These are phyloP conservation scores for Starmerella sirachaensis DNA, from an alignment of 805 yeast species.

Conservation along the genomic window DNA sequence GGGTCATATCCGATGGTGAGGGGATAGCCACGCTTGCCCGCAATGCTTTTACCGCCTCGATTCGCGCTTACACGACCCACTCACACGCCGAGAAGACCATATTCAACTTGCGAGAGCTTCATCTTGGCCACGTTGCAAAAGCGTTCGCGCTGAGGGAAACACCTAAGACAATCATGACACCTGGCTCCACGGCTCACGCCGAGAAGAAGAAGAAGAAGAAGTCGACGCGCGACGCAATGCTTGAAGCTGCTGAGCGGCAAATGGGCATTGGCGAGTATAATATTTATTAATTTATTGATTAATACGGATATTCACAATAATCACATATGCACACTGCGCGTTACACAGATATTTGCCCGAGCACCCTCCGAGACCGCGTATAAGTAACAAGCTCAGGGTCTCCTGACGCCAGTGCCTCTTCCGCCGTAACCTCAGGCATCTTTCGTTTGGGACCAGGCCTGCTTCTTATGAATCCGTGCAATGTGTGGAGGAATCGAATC, in stretches of 20 bases:
- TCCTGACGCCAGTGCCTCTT: conserved; percentile 12
- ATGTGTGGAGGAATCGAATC: not conserved
- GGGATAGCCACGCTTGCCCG: conserved; percentile 52
- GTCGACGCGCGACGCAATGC: conserved; percentile 19
- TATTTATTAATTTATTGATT: conserved; percentile 11
- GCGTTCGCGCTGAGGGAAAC: conserved; percentile 90
- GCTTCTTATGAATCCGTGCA: conserved; percentile 1
- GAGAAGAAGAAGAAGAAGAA: conserved; percentile 13
- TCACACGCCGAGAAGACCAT: conserved; percentile 62
- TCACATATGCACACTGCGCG: not conserved
- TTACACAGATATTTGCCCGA: conserved; percentile 7
- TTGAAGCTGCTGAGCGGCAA: conserved; percentile 20
- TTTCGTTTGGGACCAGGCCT: not conserved
- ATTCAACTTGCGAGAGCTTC: conserved; percentile 72
- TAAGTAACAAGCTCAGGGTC: conserved; percentile 9
- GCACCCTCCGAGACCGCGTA: conserved; percentile 14
- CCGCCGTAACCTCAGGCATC: conserved; percentile 2
- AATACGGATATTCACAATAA: not conserved
- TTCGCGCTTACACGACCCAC: conserved; percentile 95
- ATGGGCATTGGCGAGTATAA: conserved; percentile 20
- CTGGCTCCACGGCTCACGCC: conserved; percentile 10
- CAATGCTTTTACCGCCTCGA: conserved; percentile 74
- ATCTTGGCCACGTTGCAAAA: conserved; percentile 92
- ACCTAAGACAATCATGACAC: conserved; percentile 59
- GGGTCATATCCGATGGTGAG: conserved; percentile 56